These are phyloP conservation scores for Candida sp. DNA, from an alignment of 1,139 yeast species.

Conservation along the genomic window DNA sequence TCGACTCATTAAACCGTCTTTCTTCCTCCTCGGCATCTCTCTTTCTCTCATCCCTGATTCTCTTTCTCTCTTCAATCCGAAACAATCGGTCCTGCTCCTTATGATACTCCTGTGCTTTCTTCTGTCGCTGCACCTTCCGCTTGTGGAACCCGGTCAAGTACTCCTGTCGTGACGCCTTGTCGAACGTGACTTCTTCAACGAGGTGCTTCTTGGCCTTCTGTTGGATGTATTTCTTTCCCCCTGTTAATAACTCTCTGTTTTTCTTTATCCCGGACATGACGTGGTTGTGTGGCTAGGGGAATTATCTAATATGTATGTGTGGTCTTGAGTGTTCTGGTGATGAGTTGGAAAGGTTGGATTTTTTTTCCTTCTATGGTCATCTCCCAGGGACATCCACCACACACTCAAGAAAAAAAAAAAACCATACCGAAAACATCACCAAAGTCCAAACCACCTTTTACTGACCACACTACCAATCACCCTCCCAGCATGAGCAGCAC, in stretches of 20 bases:
- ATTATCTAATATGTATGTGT: neutral
- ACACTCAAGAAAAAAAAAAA: no score
- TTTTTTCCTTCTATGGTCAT: neutral
- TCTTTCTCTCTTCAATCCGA: conserved; percentile 76
- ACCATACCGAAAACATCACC: neutral
- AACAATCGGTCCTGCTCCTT: conserved; percentile 79
- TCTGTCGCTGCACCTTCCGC: conserved; percentile 86
- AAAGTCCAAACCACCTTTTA: neutral
- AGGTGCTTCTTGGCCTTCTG: conserved; percentile 66
- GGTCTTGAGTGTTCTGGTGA: neutral
- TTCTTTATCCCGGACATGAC: conserved; percentile 21
- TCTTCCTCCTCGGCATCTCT: conserved; percentile 32
- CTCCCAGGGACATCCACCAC: neutral
- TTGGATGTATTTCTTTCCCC: conserved; percentile 81
- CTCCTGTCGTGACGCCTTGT: conserved; percentile 73
- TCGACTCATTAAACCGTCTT: neutral
- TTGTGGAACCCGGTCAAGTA: conserved; percentile 96
- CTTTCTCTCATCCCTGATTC: conserved; percentile 71
- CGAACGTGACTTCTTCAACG: conserved; percentile 83
- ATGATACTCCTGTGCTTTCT: conserved; percentile 76
- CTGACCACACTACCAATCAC: neutral
- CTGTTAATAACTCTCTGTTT: conserved; percentile 89
- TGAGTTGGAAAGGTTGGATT: neutral
- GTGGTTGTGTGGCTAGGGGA: neutral
- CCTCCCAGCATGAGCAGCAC: neutral